A percentile compares a stretch with the other conserved stretches of the same genome.
Conservation (phyloP, 2,329 filamentous ascomycete species). For the Diaporthe humulicola region DNA sequence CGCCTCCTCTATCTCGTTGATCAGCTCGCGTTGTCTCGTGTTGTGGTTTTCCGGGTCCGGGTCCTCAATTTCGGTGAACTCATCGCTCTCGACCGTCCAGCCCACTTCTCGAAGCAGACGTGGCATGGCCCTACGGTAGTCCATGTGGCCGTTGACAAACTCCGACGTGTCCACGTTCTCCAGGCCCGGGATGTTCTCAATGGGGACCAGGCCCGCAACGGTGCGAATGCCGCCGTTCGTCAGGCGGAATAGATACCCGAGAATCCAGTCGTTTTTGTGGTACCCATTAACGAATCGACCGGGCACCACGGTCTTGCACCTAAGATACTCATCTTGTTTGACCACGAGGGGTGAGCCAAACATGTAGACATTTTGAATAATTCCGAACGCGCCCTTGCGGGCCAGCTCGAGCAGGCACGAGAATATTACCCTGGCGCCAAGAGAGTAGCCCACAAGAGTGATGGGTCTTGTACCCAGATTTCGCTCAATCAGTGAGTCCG, state of each 20-base stretch:
- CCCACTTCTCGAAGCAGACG: conserved; percentile 87
- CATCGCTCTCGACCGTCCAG: conserved; percentile 91
- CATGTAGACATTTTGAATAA: conserved; percentile 95
- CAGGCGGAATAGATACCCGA: conserved; percentile 94
- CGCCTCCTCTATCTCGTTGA: conserved; percentile 96
- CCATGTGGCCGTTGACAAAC: conserved; percentile 92
- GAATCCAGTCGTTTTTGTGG: conserved; percentile 95
- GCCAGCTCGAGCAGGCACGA: conserved; percentile 90
- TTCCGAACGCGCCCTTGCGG: conserved; percentile 83
- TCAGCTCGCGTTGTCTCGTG: conserved; percentile 89
- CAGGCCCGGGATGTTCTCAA: conserved; percentile 82
- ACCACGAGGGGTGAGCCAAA: conserved; percentile 94
- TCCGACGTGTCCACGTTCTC: conserved; percentile 93
- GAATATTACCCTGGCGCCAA: conserved; percentile 93
- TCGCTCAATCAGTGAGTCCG: conserved; percentile 91
- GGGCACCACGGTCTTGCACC: conserved; percentile 84
- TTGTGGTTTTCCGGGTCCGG: conserved; percentile 95
- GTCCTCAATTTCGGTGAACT: conserved; percentile 97
- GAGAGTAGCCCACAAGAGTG: conserved; percentile 93
- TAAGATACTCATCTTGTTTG: conserved; percentile 90
- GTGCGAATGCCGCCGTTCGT: conserved; percentile 92
- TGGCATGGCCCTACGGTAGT: conserved; percentile 94
- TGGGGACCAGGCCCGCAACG: conserved; percentile 84
- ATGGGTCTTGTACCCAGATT: conserved; percentile 92
- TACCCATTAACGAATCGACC: conserved; percentile 97